Evolutionary conservation across 2,329 filamentous ascomycete species (phyloP).

Genomic region (Stenocarpella maydis): DNA sequence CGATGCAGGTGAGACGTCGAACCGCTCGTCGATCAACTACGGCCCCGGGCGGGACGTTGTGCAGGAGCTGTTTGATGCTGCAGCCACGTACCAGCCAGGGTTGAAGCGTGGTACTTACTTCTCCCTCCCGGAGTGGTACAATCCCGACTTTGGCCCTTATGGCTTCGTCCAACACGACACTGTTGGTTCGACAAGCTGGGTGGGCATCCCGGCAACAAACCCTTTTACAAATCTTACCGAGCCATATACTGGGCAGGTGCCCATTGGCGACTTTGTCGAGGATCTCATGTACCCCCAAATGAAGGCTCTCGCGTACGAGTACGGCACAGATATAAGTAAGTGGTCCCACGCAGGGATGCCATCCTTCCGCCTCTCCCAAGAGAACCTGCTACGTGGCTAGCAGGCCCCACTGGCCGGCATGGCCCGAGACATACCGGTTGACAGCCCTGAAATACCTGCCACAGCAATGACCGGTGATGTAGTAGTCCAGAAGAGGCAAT

Average conservation of each 20-base stretch:
- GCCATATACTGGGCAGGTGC: slow-evolving; percentile 53
- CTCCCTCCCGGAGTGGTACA: slow-evolving; percentile 59
- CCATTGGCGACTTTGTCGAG: slow-evolving; percentile 50
- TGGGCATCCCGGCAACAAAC: slow-evolving; percentile 50
- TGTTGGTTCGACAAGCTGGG: slow-evolving; percentile 45
- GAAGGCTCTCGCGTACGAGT: slow-evolving; percentile 52
- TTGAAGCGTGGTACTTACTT: slow-evolving; percentile 57
- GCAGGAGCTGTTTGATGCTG: slow-evolving; percentile 53
- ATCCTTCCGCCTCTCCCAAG: slow-evolving; percentile 1
- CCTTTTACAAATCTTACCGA: slow-evolving; percentile 52
- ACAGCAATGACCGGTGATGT: background rate
- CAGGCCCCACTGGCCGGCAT: background rate
- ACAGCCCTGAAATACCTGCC: background rate
- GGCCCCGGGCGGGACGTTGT: slow-evolving; percentile 52
- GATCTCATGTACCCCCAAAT: slow-evolving; percentile 58
- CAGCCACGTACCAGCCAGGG: slow-evolving; percentile 49
- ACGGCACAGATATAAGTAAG: slow-evolving; percentile 51
- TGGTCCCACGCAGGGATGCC: background rate
- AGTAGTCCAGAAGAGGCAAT: slow-evolving; percentile 19
- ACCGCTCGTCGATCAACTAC: slow-evolving; percentile 51
- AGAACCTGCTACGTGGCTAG: background rate
- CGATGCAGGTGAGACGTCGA: slow-evolving; percentile 48
- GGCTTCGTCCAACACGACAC: slow-evolving; percentile 49
- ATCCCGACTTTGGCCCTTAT: slow-evolving; percentile 53
- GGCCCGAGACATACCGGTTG: background rate